Conservation (phyloP, 139 green algal species). For the Tetradesmus lagerheimii region DNA sequence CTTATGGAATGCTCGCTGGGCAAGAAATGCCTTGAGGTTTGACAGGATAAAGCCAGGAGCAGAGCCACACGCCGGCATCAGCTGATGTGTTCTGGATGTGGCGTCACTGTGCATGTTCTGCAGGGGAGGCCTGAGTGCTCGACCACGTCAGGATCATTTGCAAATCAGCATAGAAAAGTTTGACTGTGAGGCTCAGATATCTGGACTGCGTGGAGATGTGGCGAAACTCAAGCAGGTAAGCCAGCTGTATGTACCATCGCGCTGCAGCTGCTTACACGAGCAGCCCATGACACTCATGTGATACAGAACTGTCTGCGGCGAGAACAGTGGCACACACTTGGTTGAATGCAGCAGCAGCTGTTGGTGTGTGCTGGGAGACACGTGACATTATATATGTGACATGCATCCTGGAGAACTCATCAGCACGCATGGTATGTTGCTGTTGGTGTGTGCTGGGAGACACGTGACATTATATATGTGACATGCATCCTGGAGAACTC, state of each 20-base stretch:
- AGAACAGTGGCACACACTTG: too few relatives aligned
- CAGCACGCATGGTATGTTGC: background rate
- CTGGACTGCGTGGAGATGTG: constrained; percentile 43
- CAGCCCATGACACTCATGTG: too few relatives aligned
- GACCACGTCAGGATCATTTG: constrained; percentile 27
- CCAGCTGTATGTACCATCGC: background rate
- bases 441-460: too few relatives aligned
- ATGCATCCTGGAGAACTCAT: too few relatives aligned
- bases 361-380: too few relatives aligned
- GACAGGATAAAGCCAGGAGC: background rate
- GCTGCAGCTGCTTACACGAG: background rate
- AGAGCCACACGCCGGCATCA: too few relatives aligned
- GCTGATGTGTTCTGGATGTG: background rate
- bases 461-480: too few relatives aligned
- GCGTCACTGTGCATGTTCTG: background rate
- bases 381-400: too few relatives aligned
- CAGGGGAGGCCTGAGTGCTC: background rate
- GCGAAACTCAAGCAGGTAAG: constrained; percentile 42
- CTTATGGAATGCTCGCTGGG: background rate
- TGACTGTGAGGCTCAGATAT: constrained; percentile 42
- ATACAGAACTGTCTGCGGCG: too few relatives aligned
- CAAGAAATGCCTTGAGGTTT: too few relatives aligned
- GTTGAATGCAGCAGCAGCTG: too few relatives aligned
- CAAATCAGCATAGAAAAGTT: constrained; percentile 50
- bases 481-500: too few relatives aligned